Percentiles rank a stretch among this genome's conserved stretches.
Evolutionary conservation across 1,284 basidiomycete genomes (phyloP).

Genomic region (Boletus smithii): DNA sequence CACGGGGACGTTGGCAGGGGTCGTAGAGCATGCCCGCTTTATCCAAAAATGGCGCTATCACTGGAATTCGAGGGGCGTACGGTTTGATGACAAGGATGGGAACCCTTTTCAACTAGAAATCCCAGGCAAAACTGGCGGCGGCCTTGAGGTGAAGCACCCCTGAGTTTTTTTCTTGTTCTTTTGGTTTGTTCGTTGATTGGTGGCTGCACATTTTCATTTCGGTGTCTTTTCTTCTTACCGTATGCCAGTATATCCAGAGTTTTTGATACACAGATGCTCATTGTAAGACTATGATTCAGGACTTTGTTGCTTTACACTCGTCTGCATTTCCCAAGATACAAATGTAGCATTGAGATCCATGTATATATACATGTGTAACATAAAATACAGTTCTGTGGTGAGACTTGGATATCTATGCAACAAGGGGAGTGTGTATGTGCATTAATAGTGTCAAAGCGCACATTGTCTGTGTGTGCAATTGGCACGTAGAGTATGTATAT

Average conservation of each 20-base stretch:
- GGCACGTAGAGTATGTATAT: no score
- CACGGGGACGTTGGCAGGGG: slow-evolving; percentile 35
- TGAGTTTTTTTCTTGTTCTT: background rate
- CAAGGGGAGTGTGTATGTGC: background rate
- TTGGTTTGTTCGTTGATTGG: background rate
- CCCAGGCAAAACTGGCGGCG: slow-evolving; percentile 12
- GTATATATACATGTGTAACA: no score
- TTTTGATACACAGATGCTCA: background rate
- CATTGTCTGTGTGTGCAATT: no score
- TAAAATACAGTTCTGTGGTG: no score
- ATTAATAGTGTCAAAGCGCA: no score
- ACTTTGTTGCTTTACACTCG: background rate
- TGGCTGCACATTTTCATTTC: no score
- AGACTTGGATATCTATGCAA: no score
- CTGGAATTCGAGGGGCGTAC: slow-evolving; percentile 37
- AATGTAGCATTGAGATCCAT: no score
- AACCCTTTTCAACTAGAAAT: slow-evolving; percentile 27
- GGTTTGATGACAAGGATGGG: slow-evolving; percentile 41
- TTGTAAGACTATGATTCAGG: slow-evolving; percentile 1
- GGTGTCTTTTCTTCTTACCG: background rate
- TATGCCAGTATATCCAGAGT: background rate
- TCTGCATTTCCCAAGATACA: background rate
- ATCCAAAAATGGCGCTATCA: slow-evolving; percentile 37
- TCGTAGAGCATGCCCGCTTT: slow-evolving; percentile 34
- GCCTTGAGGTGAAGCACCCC: background rate